These are phyloP conservation scores for Kodamaea restingae DNA, from an alignment of 805 yeast genomes.

Conservation along the genomic window DNA sequence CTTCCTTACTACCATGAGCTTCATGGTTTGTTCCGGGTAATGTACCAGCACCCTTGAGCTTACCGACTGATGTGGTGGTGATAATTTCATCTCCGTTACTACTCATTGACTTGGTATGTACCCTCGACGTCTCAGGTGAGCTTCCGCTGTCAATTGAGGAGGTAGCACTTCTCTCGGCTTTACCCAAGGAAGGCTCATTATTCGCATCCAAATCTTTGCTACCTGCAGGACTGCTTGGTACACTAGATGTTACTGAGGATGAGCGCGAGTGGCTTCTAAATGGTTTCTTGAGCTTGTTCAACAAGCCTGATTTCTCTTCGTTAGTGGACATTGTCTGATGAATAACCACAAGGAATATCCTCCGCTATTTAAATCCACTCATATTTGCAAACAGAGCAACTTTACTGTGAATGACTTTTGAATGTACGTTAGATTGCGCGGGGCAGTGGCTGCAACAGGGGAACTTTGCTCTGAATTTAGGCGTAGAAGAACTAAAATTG, in stretches of 20 bases:
- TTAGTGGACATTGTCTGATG: slow-evolving; percentile 8
- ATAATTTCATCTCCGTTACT: slow-evolving; percentile 6
- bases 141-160: not conserved
- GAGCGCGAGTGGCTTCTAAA: slow-evolving; percentile 13
- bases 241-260: slow-evolving; percentile 1
- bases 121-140: not conserved
- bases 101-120: not conserved
- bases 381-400: not conserved
- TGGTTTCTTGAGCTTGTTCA: slow-evolving; percentile 21
- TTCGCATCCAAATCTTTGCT: not conserved
- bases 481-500: no score
- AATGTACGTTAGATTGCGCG: not conserved
- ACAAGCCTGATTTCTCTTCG: slow-evolving; percentile 19
- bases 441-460: not conserved
- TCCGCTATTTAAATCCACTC: not conserved
- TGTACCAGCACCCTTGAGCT: slow-evolving; percentile 2
- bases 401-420: not conserved
- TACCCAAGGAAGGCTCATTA: no score
- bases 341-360: no score
- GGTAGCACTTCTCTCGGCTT: not conserved
- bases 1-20: not conserved
- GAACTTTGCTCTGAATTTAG: not conserved
- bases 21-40: not conserved
- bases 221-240: slow-evolving; percentile 4
- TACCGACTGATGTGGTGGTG: slow-evolving; percentile 12